Percentiles rank a stretch among this genome's conserved stretches.
phyloP scores from a whole-genome alignment of 2,329 filamentous ascomycete species.

The Didymella pinodella region DNA sequence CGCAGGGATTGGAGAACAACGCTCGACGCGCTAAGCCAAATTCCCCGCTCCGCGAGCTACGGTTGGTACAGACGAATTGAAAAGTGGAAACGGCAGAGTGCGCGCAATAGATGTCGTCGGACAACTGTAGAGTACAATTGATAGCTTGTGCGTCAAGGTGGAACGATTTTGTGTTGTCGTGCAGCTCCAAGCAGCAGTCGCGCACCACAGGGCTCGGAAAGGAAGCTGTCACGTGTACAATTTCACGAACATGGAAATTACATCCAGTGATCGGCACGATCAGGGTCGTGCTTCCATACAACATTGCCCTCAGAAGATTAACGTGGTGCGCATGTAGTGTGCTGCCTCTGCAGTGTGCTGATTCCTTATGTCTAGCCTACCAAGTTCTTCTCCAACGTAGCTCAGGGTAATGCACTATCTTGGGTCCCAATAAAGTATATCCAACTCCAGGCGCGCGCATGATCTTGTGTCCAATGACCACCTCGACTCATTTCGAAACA shows the following conservation, averaged over 20 bases:
- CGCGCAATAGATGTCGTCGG: constrained; percentile 6
- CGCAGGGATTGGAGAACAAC: constrained; percentile 48
- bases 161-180: constrained; percentile 26
- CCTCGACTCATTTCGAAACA: constrained; percentile 4
- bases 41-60: constrained; percentile 38
- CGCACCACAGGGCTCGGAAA: constrained; percentile 25
- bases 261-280: constrained; percentile 13
- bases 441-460: constrained; percentile 8
- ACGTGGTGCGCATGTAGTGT: background rate
- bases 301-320: background rate
- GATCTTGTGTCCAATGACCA: background rate
- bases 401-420: background rate
- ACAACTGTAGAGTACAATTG: constrained; percentile 34
- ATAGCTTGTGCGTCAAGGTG: constrained; percentile 26
- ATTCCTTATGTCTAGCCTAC: background rate
- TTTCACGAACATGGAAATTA: constrained; percentile 19
- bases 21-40: constrained; percentile 45
- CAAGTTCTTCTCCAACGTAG: background rate
- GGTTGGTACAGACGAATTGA: constrained; percentile 14
- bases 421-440: constrained; percentile 3
- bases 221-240: constrained; percentile 43
- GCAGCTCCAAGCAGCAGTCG: constrained; percentile 32
- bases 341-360: background rate
- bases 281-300: constrained; percentile 1
- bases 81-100: constrained; percentile 17